phyloP scores from a whole-genome alignment of 768 basidiomycete species.

The Stropharia rugosoannulata region DNA sequence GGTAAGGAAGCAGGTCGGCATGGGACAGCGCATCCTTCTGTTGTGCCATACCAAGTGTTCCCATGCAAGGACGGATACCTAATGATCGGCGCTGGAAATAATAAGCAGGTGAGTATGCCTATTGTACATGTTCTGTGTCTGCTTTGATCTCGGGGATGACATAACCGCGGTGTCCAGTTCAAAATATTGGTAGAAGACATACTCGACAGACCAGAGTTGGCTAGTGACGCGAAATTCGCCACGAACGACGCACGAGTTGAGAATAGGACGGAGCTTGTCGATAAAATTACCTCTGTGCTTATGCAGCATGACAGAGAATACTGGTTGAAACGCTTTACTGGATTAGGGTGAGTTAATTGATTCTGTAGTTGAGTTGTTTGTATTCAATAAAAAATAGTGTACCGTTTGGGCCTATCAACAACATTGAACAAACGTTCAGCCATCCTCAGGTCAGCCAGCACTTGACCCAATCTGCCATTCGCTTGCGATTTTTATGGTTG shows the following conservation, averaged over 20 bases:
- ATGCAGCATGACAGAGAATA: conserved; percentile 56
- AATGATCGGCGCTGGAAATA: conserved; percentile 93
- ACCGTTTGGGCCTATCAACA: conserved; percentile 91
- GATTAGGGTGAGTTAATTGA: conserved; percentile 63
- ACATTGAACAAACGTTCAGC: conserved; percentile 84
- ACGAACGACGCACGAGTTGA: conserved; percentile 77
- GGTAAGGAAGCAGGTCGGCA: conserved; percentile 80
- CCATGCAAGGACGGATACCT: conserved; percentile 84
- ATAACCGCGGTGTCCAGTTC: conserved; percentile 49
- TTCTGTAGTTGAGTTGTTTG: background rate
- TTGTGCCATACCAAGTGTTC: conserved; percentile 93
- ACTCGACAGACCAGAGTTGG: conserved; percentile 59
- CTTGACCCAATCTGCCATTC: conserved; percentile 5
- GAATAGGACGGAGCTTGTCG: conserved; percentile 68
- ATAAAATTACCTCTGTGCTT: conserved; percentile 64
- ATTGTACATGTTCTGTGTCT: background rate
- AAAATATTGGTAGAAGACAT: conserved; percentile 61
- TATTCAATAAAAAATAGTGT: conserved; percentile 42
- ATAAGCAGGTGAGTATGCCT: conserved; percentile 61
- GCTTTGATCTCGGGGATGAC: background rate
- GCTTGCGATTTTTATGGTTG: conserved; percentile 10
- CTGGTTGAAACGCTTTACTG: conserved; percentile 77
- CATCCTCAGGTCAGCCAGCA: conserved; percentile 62
- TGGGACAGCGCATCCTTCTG: conserved; percentile 93
- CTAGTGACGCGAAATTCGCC: conserved; percentile 59